These are phyloP conservation scores for Plasmopara muralis DNA, from an alignment of 352 stramenopile genomes.

Conservation along the genomic window DNA sequence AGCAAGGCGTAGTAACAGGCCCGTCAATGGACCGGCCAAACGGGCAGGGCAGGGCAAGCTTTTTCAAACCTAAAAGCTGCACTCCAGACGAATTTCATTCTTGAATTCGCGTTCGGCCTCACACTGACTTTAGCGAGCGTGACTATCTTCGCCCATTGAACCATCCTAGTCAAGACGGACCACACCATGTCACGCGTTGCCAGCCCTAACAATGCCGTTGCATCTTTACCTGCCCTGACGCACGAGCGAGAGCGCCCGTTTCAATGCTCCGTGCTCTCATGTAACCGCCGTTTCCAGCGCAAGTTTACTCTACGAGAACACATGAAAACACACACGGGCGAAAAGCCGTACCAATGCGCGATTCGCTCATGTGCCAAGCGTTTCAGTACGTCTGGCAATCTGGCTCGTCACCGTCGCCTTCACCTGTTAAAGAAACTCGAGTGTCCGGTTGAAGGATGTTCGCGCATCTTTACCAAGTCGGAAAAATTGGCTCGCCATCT, in stretches of 20 bases:
- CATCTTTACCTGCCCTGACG: constrained; percentile 21
- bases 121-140: constrained; percentile 21
- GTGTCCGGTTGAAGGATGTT: constrained; percentile 37
- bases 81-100: constrained; percentile 31
- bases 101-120: constrained; percentile 34
- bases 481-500: constrained; percentile 45
- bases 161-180: constrained; percentile 9
- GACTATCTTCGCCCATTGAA: not conserved
- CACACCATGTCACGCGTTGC: too few species aligned
- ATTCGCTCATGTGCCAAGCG: constrained; percentile 48
- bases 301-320: constrained; percentile 76
- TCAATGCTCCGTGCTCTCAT: constrained; percentile 30
- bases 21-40: constrained; percentile 18
- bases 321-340: constrained; percentile 76
- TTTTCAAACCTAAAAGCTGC: constrained; percentile 1
- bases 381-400: constrained; percentile 57
- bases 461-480: constrained; percentile 35
- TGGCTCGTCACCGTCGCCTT: constrained; percentile 49
- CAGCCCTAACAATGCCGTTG: not conserved
- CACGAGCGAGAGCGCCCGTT: constrained; percentile 29
- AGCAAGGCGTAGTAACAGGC: constrained; percentile 6
- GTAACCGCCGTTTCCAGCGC: constrained; percentile 53
- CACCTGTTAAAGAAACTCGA: constrained; percentile 38
- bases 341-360: constrained; percentile 63
- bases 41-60: constrained; percentile 20